Evolutionary conservation across 106 monocot species (phyloP).

Genomic region (Alisma plantagoaquatica): DNA sequence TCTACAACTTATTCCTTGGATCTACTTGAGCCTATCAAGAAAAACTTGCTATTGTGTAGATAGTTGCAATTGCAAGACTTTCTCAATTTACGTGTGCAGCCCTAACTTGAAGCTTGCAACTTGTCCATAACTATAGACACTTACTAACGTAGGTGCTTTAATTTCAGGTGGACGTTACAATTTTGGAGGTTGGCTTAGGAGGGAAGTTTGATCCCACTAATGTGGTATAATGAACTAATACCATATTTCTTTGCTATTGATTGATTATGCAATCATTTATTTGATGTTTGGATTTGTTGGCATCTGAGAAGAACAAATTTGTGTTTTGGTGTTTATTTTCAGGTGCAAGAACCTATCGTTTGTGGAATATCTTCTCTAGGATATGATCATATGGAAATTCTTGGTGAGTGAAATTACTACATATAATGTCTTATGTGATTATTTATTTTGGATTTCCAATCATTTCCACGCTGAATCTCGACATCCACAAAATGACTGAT

Average conservation of each 20-base stretch:
- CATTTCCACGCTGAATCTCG: no score
- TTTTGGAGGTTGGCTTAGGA: constrained; percentile 85
- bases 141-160: background rate
- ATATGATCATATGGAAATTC: constrained; percentile 66
- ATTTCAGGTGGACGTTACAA: constrained; percentile 81
- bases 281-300: background rate
- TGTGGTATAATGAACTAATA: constrained; percentile 41
- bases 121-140: no score
- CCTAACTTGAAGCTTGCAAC: no score
- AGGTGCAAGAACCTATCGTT: constrained; percentile 65
- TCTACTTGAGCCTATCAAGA: no score
- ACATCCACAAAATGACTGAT: no score
- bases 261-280: background rate
- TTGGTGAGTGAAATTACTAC: constrained; percentile 24
- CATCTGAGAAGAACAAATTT: constrained; percentile 1
- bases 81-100: no score
- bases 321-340: constrained; percentile 5
- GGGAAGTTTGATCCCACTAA: constrained; percentile 76
- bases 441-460: no score
- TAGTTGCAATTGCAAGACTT: no score
- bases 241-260: background rate
- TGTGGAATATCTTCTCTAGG: constrained; percentile 71
- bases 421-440: no score
- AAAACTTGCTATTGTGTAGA: no score
- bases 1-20: no score